Base-by-base conservation (phyloP, 331 rosid genomes). In the Malus hybrid region DNA sequence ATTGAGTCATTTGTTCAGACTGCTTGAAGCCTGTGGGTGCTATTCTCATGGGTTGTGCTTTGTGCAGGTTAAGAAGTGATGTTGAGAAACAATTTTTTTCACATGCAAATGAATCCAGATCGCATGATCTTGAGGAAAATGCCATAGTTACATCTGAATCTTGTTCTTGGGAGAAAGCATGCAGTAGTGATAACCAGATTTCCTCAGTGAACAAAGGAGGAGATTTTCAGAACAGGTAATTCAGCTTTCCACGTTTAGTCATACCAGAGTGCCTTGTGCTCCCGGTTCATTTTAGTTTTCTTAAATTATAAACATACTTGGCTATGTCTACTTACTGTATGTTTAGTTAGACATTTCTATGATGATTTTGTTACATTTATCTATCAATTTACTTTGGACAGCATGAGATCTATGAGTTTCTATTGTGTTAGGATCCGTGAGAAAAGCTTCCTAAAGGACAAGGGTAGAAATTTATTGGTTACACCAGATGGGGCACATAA, bases 131-230 rank as follows among this genome's bases (percentile, higher is more conserved):
- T 20, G 90, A 80, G 76, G 92, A 76, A 73, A 78, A 86, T 86
- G 82, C 81, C 60, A 81, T 84, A 39, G 81, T 82, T 76, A 82
- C 96, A 55, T 89, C 98, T 31, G 98, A 90, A 76, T 90, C 96
- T 73, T 72, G 86, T 73, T 93, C 97, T 8, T 86, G 85, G 90
- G 90, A 90, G 81, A 93, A 80, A 81, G 88, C 87, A 78, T 87
- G 86, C 63, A 85, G 91, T 63, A 87, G 96, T 78, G 98, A 90
- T 80, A 87, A 93, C 79, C 91, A 87, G 85, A 82, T 80, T 83
- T 84, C 90, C 61, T 86, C 91, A 28, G 20, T 74, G 76, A 63
- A 68, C 76, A 86, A 83, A 77, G 84, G 86, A 70, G 77, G 80
- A 48, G 79, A 80, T 57, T 79, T 75, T 82, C 79, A 81, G 48